phyloP scores from a whole-genome alignment of 768 basidiomycete species.

The Termitomyces sp. region DNA sequence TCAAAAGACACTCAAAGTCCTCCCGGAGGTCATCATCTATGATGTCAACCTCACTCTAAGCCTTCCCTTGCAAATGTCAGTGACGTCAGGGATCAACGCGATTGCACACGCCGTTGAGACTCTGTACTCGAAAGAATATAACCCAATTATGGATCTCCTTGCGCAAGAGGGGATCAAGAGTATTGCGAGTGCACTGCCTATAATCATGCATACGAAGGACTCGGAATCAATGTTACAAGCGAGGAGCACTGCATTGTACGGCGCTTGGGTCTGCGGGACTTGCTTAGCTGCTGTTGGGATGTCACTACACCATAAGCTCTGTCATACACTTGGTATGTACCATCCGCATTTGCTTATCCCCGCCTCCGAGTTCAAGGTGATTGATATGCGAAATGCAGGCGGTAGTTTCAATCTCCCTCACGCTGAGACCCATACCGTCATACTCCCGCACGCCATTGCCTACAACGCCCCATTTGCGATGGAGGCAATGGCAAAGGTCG shows the following conservation, averaged over 20 bases:
- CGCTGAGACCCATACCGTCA: slow-evolving; percentile 38
- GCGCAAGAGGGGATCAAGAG: slow-evolving; percentile 33
- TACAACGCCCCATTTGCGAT: slow-evolving; percentile 34
- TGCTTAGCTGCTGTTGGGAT: slow-evolving; percentile 33
- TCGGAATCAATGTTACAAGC: slow-evolving; percentile 22
- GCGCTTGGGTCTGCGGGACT: slow-evolving; percentile 34
- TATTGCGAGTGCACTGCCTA: slow-evolving; percentile 28
- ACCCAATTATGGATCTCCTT: slow-evolving; percentile 32
- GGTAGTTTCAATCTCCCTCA: slow-evolving; percentile 38
- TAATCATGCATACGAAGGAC: slow-evolving; percentile 20
- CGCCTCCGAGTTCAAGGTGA: neutral
- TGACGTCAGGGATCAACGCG: slow-evolving; percentile 37
- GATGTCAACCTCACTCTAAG: slow-evolving; percentile 34
- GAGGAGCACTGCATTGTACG: slow-evolving; percentile 31
- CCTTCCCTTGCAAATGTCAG: slow-evolving; percentile 29
- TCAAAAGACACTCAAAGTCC: slow-evolving; percentile 31
- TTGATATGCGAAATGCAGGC: slow-evolving; percentile 15
- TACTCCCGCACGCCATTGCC: slow-evolving; percentile 37
- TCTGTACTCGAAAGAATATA: slow-evolving; percentile 32
- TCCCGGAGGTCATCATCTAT: slow-evolving; percentile 38
- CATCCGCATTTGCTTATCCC: slow-evolving; percentile 20
- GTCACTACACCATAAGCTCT: slow-evolving; percentile 38
- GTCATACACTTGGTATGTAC: slow-evolving; percentile 30
- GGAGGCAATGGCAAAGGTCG: slow-evolving; percentile 28
- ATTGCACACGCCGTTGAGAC: slow-evolving; percentile 41